These are phyloP conservation scores for Termitomyces sp. DNA, from an alignment of 768 basidiomycete genomes.

Conservation along the genomic window DNA sequence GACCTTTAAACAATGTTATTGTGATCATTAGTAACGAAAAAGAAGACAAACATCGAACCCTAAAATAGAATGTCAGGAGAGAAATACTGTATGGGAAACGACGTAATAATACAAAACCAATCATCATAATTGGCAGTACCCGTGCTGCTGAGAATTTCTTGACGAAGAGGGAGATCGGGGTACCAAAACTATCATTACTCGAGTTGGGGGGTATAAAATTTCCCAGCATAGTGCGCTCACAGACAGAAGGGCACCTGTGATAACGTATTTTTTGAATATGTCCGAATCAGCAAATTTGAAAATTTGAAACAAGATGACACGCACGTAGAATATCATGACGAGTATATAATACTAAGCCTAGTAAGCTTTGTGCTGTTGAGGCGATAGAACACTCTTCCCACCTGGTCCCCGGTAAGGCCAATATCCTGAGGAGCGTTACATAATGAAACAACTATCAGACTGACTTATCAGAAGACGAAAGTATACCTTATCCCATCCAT, in stretches of 20 bases:
- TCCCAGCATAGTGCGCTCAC: conserved; percentile 20
- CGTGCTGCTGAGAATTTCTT: conserved; percentile 43
- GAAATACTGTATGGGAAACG: neutral
- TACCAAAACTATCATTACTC: conserved; percentile 32
- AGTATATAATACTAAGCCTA: conserved; percentile 39
- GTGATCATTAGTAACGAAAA: neutral
- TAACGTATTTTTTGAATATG: neutral
- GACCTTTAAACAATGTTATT: conserved; percentile 25
- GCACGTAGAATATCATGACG: conserved; percentile 42
- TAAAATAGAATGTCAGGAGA: conserved; percentile 9
- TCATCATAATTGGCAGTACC: conserved; percentile 43
- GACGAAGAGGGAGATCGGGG: conserved; percentile 44
- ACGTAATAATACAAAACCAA: conserved; percentile 38
- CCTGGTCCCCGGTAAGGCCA: conserved; percentile 39
- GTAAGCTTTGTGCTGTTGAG: neutral
- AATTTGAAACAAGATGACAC: neutral
- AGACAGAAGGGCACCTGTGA: conserved; percentile 40
- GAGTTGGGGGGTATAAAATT: neutral
- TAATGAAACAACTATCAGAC: neutral
- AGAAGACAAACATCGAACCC: conserved; percentile 34
- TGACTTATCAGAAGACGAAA: neutral
- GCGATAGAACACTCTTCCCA: conserved; percentile 6
- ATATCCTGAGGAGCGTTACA: conserved; percentile 29
- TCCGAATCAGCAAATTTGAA: neutral
- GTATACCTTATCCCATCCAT: conserved; percentile 41